These are phyloP conservation scores for Geotrichum australiense DNA, from an alignment of 1,139 yeast genomes.

Conservation along the genomic window DNA sequence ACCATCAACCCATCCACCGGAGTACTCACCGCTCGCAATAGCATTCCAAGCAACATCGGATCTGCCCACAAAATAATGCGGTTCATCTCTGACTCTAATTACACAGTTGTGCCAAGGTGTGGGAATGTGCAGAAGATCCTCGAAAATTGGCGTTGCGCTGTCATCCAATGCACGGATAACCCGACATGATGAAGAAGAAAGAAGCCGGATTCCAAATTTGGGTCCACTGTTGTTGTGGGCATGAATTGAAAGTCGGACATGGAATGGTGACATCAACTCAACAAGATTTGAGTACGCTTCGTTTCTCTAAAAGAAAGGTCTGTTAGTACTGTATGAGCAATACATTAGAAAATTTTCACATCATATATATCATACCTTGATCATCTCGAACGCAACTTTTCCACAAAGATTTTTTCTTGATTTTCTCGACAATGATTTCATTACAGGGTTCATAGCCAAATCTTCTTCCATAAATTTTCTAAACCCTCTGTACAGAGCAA, in stretches of 20 bases:
- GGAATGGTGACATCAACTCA: conserved; percentile 16
- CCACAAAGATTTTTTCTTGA: conserved; percentile 15
- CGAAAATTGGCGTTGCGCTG: conserved; percentile 12
- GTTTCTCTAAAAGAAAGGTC: conserved; percentile 8
- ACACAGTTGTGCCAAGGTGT: conserved; percentile 20
- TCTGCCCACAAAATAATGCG: conserved; percentile 14
- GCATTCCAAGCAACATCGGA: conserved; percentile 15
- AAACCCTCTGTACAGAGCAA: conserved; percentile 17
- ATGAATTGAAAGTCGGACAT: conserved; percentile 18
- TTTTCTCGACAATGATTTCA: conserved; percentile 5
- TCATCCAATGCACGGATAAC: conserved; percentile 8
- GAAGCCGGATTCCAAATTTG: conserved; percentile 17
- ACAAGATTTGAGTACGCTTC: conserved; percentile 19
- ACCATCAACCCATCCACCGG: conserved; percentile 16
- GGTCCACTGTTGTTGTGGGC: conserved; percentile 19
- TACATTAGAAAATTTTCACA: neutral
- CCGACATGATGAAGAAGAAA: conserved; percentile 10
- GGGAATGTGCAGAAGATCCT: conserved; percentile 18
- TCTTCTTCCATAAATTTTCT: conserved; percentile 17
- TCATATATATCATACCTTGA: conserved; percentile 11
- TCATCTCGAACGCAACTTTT: conserved; percentile 19
- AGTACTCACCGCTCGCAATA: conserved; percentile 5
- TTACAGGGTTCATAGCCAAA: conserved; percentile 12
- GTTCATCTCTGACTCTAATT: conserved; percentile 12
- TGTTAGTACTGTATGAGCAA: neutral